Base-by-base conservation (phyloP, 768 basidiomycete genomes). In the Candolleomyces efflorescens region DNA sequence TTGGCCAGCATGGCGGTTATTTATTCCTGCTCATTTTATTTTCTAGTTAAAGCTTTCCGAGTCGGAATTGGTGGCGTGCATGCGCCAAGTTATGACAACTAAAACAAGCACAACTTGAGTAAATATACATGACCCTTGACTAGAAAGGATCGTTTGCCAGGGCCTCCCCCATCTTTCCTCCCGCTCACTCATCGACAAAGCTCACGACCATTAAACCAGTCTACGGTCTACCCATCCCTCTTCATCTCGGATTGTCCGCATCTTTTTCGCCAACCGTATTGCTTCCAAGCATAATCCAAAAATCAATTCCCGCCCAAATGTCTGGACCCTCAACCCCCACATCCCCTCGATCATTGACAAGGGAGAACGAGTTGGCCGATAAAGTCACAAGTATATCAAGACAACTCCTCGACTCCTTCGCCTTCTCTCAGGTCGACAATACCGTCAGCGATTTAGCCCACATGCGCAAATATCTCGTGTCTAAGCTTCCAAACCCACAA, bases 381-480 rank as follows among this genome's bases (percentile, higher is more conserved):
- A 45, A 43, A n/a, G 58, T 59, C 7, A 54, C 58, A 11, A 32
- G 44, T 9, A 59, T 59, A 17, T 59, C 58, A 20, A 24, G 58
- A 9, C 58, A 59, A 39, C 58, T 59, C 26, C 53, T 59, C 18
- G 58, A 59, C 36, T 54, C 58, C 13, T 59, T 59, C 45, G 58
- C 58, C 6, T 59, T 59, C 45, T 45, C 51, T 18, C 58, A 54
- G 37, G 58, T 59, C n/a, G 58, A 59, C 45, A 24, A 54, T 9
- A 23, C 48, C 2, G 58, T 59, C 17, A 52, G 44, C 27, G 58
- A 59, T 43, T 41, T 59, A 20, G 52, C 58, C 15, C 58, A 59
- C 46, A 59, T 59, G 58, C 51, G 58, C 3, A 23, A 49, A 36
- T 59, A 59, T 36, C 37, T 59, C 5, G 24, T 39, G 18, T 36